These are phyloP conservation scores for Stevia rebaudiana DNA, from an alignment of 140 eudicot genomes.

Conservation along the genomic window DNA sequence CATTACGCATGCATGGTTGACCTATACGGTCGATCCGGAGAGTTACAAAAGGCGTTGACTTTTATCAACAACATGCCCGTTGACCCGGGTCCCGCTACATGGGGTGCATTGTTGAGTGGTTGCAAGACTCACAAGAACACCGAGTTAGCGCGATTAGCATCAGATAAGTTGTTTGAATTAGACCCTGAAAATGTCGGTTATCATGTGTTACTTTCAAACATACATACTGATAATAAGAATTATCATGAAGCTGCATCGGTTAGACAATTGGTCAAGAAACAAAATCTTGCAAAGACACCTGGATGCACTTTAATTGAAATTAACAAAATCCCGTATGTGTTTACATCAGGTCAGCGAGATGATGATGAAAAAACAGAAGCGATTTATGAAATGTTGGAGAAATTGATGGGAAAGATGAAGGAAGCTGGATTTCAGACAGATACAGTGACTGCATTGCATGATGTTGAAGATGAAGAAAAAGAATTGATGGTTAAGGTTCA, in stretches of 20 bases:
- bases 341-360: constrained; percentile 69
- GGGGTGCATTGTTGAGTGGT: constrained; percentile 92
- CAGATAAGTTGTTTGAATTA: constrained; percentile 61
- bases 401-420: constrained; percentile 71
- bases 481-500: constrained; percentile 95
- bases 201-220: constrained; percentile 77
- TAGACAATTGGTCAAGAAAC: constrained; percentile 57
- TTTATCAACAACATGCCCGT: constrained; percentile 65
- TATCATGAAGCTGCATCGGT: constrained; percentile 69
- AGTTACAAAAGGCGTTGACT: constrained; percentile 55
- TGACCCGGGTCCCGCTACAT: constrained; percentile 63
- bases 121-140: constrained; percentile 76
- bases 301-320: constrained; percentile 84
- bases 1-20: constrained; percentile 98
- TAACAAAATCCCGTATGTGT: constrained; percentile 53
- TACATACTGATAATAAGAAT: constrained; percentile 65
- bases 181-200: constrained; percentile 86
- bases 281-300: constrained; percentile 63
- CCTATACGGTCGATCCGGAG: constrained; percentile 79
- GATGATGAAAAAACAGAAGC: constrained; percentile 53
- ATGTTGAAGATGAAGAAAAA: constrained; percentile 98
- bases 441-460: constrained; percentile 73
- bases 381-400: constrained; percentile 61
- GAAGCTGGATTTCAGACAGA: constrained; percentile 83
- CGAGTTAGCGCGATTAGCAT: constrained; percentile 65